Base-by-base conservation (phyloP, 2,329 filamentous ascomycete species). In the Claviceps sp. region DNA sequence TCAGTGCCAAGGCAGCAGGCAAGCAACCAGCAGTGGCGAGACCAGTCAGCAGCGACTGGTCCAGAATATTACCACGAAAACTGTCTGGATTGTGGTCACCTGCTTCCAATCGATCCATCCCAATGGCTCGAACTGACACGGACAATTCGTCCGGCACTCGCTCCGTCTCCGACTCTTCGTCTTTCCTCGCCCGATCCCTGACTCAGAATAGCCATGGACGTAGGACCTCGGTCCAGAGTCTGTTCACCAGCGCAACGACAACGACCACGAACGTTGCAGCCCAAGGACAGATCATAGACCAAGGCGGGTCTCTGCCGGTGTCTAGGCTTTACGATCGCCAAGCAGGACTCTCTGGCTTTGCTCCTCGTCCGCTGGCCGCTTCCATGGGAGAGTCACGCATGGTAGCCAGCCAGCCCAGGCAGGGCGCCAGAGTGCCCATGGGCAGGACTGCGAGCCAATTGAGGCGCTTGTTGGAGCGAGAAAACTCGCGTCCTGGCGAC, bases 381-480 rank as follows among this genome's bases (percentile, higher is more conserved):
- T 66, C 63, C 13, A 56, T 66, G 18, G 59, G 64, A 7, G 66
- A 68, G 26, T 66, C 69, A 8, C 60, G 67, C 22, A 71, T 78
- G 52, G 70, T 68, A 4, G 76, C 76, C 24, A 79, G 76, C 0
- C 71, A 70, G 51, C 75, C 74, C 4, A 74, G 68, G 44, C 63
- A 68, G 11, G 65, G 69, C 14, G 65, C 72, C 26, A 64, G 64
- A 14, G 67, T 77, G 7, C 75, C 74, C 4, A 65, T 82, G 48
- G 77, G 70, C n/a, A 70, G 77, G 53, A 76, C 78, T n/a, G 79
- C 75, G 62, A 82, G 78, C 58, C 78, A 82, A 60, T 66, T 83
- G 30, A 76, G 74, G 9, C 65, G 82, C 4, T 66, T 83, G 1
- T 67, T 82, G 20, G 76, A 80, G 57, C 72, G 74, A 38, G 76